These are phyloP conservation scores for Boletus subcaerulescens DNA, from an alignment of 768 basidiomycete species.

Conservation along the genomic window DNA sequence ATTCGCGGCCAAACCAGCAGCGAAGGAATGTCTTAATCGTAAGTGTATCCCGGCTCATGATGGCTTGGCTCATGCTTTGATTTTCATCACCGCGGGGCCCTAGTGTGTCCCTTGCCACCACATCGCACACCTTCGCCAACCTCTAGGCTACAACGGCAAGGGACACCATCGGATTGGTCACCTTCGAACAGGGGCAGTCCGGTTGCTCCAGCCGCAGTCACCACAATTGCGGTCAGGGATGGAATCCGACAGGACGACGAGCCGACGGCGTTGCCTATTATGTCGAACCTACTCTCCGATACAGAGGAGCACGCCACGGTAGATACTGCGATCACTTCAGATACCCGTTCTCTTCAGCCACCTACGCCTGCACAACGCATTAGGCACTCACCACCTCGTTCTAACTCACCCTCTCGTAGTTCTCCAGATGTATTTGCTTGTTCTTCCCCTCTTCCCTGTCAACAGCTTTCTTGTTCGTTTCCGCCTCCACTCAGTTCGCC, in stretches of 20 bases:
- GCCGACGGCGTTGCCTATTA: background rate
- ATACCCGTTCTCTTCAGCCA: conserved; percentile 19
- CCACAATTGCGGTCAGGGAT: background rate
- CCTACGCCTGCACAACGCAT: conserved; percentile 31
- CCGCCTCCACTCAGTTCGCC: conserved; percentile 15
- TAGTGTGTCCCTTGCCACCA: background rate
- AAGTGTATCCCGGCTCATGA: background rate
- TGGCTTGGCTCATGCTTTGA: background rate
- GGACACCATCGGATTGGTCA: conserved; percentile 34
- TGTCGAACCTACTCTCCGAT: conserved; percentile 2
- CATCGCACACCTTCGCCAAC: conserved; percentile 8
- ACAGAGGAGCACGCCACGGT: conserved; percentile 11
- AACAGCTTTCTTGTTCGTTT: conserved; percentile 8
- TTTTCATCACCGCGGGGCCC: background rate
- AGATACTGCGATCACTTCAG: conserved; percentile 2
- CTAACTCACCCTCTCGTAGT: conserved; percentile 3
- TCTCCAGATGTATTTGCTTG: conserved; percentile 4
- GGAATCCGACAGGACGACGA: conserved; percentile 1
- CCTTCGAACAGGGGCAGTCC: conserved; percentile 23
- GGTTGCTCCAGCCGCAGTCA: background rate
- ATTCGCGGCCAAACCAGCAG: conserved; percentile 7
- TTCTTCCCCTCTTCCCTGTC: conserved; percentile 1
- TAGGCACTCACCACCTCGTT: conserved; percentile 4
- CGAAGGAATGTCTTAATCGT: conserved; percentile 9
- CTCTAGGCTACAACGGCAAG: conserved; percentile 10